phyloP scores from a whole-genome alignment of 75 land plant species.

The Gnetum montanum region DNA sequence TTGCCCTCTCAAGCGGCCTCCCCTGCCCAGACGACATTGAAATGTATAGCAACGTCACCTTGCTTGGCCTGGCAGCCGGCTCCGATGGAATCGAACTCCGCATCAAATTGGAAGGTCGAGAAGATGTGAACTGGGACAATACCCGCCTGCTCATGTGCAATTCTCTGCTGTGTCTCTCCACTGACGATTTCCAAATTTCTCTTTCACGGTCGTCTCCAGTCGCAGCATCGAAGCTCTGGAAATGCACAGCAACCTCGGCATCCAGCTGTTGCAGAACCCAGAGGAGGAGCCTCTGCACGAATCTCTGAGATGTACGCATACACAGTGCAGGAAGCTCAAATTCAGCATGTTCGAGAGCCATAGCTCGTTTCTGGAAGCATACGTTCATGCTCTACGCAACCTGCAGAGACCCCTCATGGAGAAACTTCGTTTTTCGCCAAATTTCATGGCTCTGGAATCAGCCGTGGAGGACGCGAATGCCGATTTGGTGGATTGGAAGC shows the following conservation, averaged over 20 bases:
- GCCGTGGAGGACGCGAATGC: constrained; percentile 3
- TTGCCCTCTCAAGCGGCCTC: not conserved
- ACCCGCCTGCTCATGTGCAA: not conserved
- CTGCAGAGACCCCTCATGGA: constrained; percentile 9
- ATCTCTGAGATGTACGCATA: no score
- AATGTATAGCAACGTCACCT: constrained; percentile 1
- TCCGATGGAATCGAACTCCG: constrained; percentile 6
- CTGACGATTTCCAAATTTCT: not conserved
- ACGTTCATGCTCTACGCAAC: constrained; percentile 3
- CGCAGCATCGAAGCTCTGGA: not conserved
- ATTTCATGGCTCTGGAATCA: constrained; percentile 4
- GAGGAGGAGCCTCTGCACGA: not conserved
- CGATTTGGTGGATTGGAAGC: not conserved
- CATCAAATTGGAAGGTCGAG: not conserved
- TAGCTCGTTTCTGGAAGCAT: constrained; percentile 10
- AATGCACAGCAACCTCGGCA: not conserved
- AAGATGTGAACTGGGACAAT: not conserved
- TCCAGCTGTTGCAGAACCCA: not conserved
- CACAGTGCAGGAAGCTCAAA: no score
- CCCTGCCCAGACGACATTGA: no score
- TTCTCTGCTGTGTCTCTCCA: constrained; percentile 3
- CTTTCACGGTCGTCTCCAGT: not conserved
- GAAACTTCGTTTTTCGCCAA: not conserved
- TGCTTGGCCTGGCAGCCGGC: constrained; percentile 10
- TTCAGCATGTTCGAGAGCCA: constrained; percentile 12